Evolutionary conservation across 306 rosid genomes (phyloP).

Genomic region (Quercus cerris): DNA sequence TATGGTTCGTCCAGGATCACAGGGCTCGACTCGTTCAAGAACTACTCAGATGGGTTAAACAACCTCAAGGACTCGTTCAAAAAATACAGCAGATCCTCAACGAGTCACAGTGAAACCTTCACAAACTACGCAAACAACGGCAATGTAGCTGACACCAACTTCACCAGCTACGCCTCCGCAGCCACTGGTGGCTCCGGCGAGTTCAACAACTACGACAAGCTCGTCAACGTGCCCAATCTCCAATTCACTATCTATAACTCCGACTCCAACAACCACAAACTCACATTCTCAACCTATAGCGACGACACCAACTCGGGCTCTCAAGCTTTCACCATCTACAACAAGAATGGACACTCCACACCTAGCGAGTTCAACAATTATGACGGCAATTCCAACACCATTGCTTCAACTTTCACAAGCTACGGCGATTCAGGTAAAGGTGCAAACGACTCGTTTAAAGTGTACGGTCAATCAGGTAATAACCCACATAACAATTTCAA

Average conservation of each 20-base stretch:
- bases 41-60: constrained; percentile 75
- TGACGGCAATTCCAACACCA: constrained; percentile 51
- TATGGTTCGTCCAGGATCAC: constrained; percentile 48
- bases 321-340: constrained; percentile 59
- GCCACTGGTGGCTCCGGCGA: constrained; percentile 48
- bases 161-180: constrained; percentile 50
- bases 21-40: constrained; percentile 71
- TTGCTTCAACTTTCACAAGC: constrained; percentile 58
- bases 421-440: constrained; percentile 57
- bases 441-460: constrained; percentile 59
- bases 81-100: constrained; percentile 47
- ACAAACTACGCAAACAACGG: constrained; percentile 61
- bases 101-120: constrained; percentile 48
- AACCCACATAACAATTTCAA: constrained; percentile 64
- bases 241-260: constrained; percentile 63
- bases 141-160: constrained; percentile 61
- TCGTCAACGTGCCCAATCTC: constrained; percentile 79
- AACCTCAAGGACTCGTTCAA: constrained; percentile 59
- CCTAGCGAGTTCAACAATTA: constrained; percentile 62
- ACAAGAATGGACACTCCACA: constrained; percentile 50
- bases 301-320: constrained; percentile 77
- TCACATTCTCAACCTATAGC: constrained; percentile 63
- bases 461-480: constrained; percentile 61
- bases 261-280: constrained; percentile 47
- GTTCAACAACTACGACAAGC: constrained; percentile 57